Conservation (phyloP, 2,329 filamentous ascomycete genomes). For the Intubia oerlemansii region DNA sequence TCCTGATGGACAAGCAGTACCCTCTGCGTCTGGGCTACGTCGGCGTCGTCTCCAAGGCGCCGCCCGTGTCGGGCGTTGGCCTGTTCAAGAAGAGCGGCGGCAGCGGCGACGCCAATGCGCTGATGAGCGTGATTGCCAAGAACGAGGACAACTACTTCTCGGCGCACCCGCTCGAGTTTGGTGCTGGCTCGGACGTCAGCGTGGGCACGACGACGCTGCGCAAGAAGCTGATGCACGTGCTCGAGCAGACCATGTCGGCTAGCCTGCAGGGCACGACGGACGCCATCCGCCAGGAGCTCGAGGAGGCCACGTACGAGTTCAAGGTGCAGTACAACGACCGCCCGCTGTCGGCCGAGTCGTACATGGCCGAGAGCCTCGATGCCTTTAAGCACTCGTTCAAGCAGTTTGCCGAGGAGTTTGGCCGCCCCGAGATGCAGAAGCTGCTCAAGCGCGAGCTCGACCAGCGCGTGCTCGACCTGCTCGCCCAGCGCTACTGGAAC, state of each 20-base stretch:
- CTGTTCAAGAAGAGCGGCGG: constrained; percentile 66
- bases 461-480: constrained; percentile 78
- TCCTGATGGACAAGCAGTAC: constrained; percentile 80
- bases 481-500: constrained; percentile 95
- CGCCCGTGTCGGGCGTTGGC: constrained; percentile 26
- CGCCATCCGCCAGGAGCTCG: constrained; percentile 82
- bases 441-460: constrained; percentile 84
- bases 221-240: constrained; percentile 90
- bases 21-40: constrained; percentile 90
- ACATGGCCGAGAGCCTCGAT: constrained; percentile 85
- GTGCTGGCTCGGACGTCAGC: constrained; percentile 45
- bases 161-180: constrained; percentile 62
- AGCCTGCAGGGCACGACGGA: constrained; percentile 78
- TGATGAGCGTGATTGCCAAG: constrained; percentile 61
- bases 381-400: constrained; percentile 97
- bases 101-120: constrained; percentile 24
- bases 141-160: constrained; percentile 82
- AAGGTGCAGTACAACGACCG: constrained; percentile 99
- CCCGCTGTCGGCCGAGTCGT: constrained; percentile 84
- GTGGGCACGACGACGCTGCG: constrained; percentile 74
- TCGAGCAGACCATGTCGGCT: constrained; percentile 92
- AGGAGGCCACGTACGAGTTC: constrained; percentile 95
- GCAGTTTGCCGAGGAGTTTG: constrained; percentile 75
- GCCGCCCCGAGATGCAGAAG: constrained; percentile 70
- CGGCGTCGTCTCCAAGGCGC: constrained; percentile 75